These are phyloP conservation scores for Penicillium sp. DNA, from an alignment of 2,329 filamentous ascomycete species.

Conservation along the genomic window DNA sequence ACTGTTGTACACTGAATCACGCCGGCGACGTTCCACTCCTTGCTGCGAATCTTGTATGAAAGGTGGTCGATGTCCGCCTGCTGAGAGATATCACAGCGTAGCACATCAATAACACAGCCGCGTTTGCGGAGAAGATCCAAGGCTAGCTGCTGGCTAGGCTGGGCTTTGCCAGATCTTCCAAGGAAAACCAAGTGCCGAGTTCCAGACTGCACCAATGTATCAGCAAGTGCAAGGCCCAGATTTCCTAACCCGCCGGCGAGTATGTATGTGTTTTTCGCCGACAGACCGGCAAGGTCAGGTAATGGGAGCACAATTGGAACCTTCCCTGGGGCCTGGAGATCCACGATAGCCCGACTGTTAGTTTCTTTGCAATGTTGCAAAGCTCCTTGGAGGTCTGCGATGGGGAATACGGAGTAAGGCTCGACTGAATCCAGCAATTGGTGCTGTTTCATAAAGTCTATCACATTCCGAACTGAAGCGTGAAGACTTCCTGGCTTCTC, in stretches of 20 bases:
- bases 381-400: conserved; percentile 10
- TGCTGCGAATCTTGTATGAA: conserved; percentile 10
- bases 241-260: conserved; percentile 24
- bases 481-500: conserved; percentile 18
- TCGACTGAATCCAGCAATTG: conserved; percentile 13
- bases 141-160: conserved; percentile 11
- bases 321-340: conserved; percentile 15
- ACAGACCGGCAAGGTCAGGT: conserved; percentile 8
- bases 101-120: conserved; percentile 15
- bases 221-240: conserved; percentile 21
- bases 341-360: conserved; percentile 9
- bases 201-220: conserved; percentile 17
- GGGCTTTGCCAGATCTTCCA: conserved; percentile 16
- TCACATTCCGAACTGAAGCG: conserved; percentile 12
- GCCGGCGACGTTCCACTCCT: conserved; percentile 16
- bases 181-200: conserved; percentile 25
- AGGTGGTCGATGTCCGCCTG: conserved; percentile 15
- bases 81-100: conserved; percentile 19
- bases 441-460: conserved; percentile 17
- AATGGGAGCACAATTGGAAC: conserved; percentile 16
- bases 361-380: conserved; percentile 12
- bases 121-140: conserved; percentile 13
- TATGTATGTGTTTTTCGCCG: conserved; percentile 17
- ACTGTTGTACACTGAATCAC: conserved; percentile 23
- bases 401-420: conserved; percentile 11